Evolutionary conservation across 495 filamentous ascomycete species (phyloP).

Genomic region (Eremomyces bilateralis): DNA sequence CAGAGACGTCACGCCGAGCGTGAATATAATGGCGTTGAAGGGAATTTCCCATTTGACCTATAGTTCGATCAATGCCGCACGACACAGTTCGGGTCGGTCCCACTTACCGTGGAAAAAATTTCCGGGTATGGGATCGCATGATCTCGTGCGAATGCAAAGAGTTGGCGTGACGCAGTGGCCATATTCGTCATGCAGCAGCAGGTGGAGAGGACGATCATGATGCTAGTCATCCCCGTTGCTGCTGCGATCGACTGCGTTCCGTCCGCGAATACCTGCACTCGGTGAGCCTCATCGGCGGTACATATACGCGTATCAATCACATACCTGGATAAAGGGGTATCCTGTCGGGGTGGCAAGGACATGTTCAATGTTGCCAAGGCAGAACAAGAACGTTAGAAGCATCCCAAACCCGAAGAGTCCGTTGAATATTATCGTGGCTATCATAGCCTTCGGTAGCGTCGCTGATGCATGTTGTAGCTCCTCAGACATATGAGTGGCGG

Average conservation of each 20-base stretch:
- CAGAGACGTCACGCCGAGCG: conserved; percentile 27
- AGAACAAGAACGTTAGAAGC: conserved; percentile 12
- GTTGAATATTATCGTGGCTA: conserved; percentile 13
- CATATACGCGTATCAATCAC: too few species aligned
- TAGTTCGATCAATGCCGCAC: too few species aligned
- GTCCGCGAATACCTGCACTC: conserved; percentile 1
- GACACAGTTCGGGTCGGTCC: too few species aligned
- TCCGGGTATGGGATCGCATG: conserved; percentile 4
- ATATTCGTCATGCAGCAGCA: conserved; percentile 3
- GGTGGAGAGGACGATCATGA: conserved; percentile 2
- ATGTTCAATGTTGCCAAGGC: conserved; percentile 9
- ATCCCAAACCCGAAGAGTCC: conserved; percentile 13
- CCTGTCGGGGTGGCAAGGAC: conserved; percentile 9
- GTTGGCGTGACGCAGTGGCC: conserved; percentile 11
- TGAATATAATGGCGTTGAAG: conserved; percentile 27
- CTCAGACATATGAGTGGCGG: conserved; percentile 18
- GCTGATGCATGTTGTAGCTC: conserved; percentile 15
- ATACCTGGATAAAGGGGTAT: conserved; percentile 14
- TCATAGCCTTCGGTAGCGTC: conserved; percentile 15
- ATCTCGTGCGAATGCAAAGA: conserved; percentile 12
- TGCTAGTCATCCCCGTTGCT: conserved; percentile 3
- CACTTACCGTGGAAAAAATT: conserved; percentile 4
- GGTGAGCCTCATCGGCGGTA: too few species aligned
- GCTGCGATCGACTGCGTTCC: conserved; percentile 1
- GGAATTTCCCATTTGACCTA: conserved; percentile 34